Evolutionary conservation across 169 alveolate genomes (phyloP), one percentile per base, ranked within the genome.

Genomic region (Besnoitia besnoiti): DNA sequence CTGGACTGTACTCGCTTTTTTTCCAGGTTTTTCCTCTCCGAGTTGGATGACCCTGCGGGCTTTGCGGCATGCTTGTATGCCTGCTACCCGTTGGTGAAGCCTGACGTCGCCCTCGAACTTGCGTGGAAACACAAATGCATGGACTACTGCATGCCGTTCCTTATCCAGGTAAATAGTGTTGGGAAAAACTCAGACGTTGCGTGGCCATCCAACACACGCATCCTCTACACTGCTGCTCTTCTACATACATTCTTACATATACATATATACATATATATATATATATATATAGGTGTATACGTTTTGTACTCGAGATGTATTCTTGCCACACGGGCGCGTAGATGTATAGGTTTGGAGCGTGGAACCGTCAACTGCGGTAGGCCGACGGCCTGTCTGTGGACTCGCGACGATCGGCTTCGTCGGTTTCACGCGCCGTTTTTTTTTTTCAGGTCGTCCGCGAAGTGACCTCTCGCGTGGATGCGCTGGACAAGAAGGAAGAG

Each of bases 101-200:
- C 99, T 21, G 99, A 99, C 92, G 98, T 98, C 40, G 99, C 99
- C 24, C 96, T 99, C 97, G 99, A 99, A 97, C 95, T 98, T 85
- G 99, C 99, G 8, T 99, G 99, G 99, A 96, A 99, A 91, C 97
- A 98, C 95, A 98, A 98, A 50, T 97, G 98, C 91, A 96, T 97
- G 91, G 99, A 99, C 94, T 97, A 97, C 93, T 97, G 98, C 49
- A 98, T 99, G 99, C 99, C 99, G 19, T 99, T 97, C 96, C 97
- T 99, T 96, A 98, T 98, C 62, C 99, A 98, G 96, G 97, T 96
- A 51, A 42, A 79, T 30, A 76, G 33, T 4, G 27, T 14, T 7
- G 40, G 4, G 55, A 39, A 77, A 77, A 77, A 42, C 27, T 7
- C n/a, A n/a, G n/a, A n/a, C n/a, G n/a, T n/a, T n/a, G n/a, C n/a